A percentile compares a stretch with the other conserved stretches of the same genome.
Evolutionary conservation across 2,329 filamentous ascomycete species (phyloP).

Genomic region (Trichophaea hybrida): DNA sequence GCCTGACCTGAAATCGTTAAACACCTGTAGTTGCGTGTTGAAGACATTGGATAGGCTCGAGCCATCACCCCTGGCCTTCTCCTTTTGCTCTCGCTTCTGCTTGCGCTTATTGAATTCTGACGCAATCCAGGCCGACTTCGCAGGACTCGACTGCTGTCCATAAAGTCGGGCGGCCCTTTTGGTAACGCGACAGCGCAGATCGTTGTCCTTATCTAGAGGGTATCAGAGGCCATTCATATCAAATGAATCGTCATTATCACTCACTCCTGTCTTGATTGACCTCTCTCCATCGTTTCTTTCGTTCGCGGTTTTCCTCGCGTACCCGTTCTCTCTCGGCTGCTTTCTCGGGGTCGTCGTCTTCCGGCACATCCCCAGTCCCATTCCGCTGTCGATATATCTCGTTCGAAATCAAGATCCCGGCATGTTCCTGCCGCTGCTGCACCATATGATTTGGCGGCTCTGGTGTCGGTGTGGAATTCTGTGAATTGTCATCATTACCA

Average conservation of each 20-base stretch:
- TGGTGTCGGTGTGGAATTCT: neutral
- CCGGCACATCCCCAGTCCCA: neutral
- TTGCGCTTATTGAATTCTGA: conserved; percentile 27
- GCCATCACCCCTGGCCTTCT: conserved; percentile 14
- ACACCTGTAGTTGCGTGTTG: neutral
- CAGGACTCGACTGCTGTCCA: conserved; percentile 14
- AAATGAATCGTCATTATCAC: conserved; percentile 7
- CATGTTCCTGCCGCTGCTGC: conserved; percentile 24
- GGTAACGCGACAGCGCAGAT: conserved; percentile 29
- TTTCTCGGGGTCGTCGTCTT: conserved; percentile 14
- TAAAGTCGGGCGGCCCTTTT: conserved; percentile 28
- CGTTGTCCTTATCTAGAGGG: conserved; percentile 29
- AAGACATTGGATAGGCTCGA: conserved; percentile 13
- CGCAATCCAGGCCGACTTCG: conserved; percentile 27
- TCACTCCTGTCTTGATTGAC: conserved; percentile 28
- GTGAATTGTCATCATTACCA: neutral
- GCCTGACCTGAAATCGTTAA: neutral
- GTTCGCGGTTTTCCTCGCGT: conserved; percentile 27
- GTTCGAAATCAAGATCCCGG: conserved; percentile 27
- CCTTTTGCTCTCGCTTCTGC: conserved; percentile 28
- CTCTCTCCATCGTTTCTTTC: conserved; percentile 29
- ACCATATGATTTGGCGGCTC: neutral
- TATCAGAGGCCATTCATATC: neutral
- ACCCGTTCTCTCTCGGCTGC: conserved; percentile 26
- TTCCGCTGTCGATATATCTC: neutral